A percentile compares a stretch with the other conserved stretches of the same genome.
Evolutionary conservation across 495 filamentous ascomycete species (phyloP).

Genomic region (Aspergillus diversus): DNA sequence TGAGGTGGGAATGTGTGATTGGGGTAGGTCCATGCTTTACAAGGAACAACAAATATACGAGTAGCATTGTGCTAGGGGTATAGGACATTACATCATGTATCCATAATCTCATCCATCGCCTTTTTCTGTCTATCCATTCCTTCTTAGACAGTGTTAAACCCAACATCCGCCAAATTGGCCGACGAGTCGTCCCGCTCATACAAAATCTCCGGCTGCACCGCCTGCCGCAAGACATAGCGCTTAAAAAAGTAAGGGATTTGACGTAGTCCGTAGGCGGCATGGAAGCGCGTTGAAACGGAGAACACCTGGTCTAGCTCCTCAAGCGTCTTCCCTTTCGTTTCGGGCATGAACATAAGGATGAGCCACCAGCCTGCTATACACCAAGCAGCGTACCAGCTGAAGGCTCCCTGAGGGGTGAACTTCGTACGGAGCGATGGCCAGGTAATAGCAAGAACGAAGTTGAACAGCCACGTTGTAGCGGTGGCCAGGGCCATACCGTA

Average conservation of each 20-base stretch:
- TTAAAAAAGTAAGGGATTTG: slow-evolving; percentile 54
- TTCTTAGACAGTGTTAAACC: slow-evolving; percentile 29
- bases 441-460: slow-evolving; percentile 67
- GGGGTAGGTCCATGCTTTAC: no score
- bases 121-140: not conserved
- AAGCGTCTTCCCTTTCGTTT: slow-evolving; percentile 49
- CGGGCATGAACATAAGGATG: slow-evolving; percentile 41
- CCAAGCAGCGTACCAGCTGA: slow-evolving; percentile 60
- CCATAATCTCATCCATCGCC: not conserved
- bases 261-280: slow-evolving; percentile 47
- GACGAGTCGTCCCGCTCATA: slow-evolving; percentile 42
- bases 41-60: no score
- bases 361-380: slow-evolving; percentile 46
- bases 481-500: slow-evolving; percentile 62
- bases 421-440: slow-evolving; percentile 60
- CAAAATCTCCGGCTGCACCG: slow-evolving; percentile 41
- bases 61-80: not conserved
- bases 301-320: slow-evolving; percentile 56
- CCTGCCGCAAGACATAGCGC: slow-evolving; percentile 44
- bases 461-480: slow-evolving; percentile 57
- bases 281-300: slow-evolving; percentile 52
- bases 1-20: no score
- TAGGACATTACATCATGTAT: not conserved
- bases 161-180: slow-evolving; percentile 23
- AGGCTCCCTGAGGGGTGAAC: slow-evolving; percentile 63